Evolutionary conservation across 2,329 filamentous ascomycete genomes (phyloP).

Genomic region (Immersiporthe knoxdaviesiana): DNA sequence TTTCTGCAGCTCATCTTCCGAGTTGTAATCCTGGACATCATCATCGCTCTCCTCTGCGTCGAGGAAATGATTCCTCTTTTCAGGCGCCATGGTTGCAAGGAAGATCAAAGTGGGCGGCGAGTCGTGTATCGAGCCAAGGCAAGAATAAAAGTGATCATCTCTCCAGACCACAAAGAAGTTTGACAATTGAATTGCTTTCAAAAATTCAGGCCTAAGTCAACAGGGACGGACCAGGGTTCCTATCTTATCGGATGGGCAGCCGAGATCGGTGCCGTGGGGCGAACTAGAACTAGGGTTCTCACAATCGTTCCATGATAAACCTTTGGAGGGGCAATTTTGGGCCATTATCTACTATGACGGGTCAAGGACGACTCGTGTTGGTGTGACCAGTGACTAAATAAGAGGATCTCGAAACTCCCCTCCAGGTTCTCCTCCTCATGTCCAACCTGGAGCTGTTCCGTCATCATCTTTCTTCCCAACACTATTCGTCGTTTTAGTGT

Average conservation of each 20-base stretch:
- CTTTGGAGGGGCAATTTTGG: constrained; percentile 15
- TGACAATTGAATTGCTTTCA: constrained; percentile 14
- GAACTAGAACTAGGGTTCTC: neutral
- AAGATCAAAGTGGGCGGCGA: too few relatives aligned
- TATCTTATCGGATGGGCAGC: constrained; percentile 26
- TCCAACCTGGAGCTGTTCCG: neutral
- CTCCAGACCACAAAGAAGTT: constrained; percentile 4
- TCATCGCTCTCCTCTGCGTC: constrained; percentile 63
- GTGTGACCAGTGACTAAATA: constrained; percentile 9
- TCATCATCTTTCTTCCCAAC: neutral
- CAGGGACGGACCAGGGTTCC: constrained; percentile 1
- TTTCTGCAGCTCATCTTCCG: constrained; percentile 67
- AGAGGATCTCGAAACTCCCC: neutral
- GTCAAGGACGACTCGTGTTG: constrained; percentile 6
- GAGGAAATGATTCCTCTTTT: constrained; percentile 75
- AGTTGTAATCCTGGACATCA: constrained; percentile 63
- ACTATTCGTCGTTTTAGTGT: neutral
- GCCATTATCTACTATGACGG: constrained; percentile 6
- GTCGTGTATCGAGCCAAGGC: constrained; percentile 3
- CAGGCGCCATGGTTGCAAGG: constrained; percentile 60
- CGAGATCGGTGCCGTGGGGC: constrained; percentile 29
- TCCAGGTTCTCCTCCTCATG: too few relatives aligned
- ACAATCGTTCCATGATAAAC: neutral
- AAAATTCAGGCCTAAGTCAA: neutral
- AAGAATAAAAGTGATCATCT: neutral